These are phyloP conservation scores for Oryza brachyantha DNA, from an alignment of 176 grass and related monocot genomes.

Conservation along the genomic window DNA sequence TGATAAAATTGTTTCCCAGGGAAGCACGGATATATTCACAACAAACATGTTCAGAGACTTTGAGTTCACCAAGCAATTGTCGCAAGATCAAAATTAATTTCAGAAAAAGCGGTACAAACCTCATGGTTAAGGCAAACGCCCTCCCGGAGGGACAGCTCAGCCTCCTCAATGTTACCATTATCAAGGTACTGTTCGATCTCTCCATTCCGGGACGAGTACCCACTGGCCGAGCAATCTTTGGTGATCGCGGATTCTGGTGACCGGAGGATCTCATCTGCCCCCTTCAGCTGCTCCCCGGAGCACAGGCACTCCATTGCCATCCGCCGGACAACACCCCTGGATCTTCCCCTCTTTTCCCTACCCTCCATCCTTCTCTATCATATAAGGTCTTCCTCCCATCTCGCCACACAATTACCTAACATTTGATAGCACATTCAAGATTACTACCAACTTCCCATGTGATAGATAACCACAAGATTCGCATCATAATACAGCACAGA, in stretches of 20 bases:
- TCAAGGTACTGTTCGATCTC: slow-evolving; percentile 47
- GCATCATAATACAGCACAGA: slow-evolving; percentile 4
- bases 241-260: slow-evolving; percentile 48
- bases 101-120: slow-evolving; percentile 43
- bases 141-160: slow-evolving; percentile 83
- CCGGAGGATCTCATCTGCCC: slow-evolving; percentile 49
- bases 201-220: slow-evolving; percentile 48
- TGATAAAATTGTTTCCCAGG: slow-evolving; percentile 25
- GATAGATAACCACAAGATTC: slow-evolving; percentile 20
- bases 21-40: slow-evolving; percentile 10
- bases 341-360: slow-evolving; percentile 32
- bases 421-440: slow-evolving; percentile 16
- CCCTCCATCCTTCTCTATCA: slow-evolving; percentile 49
- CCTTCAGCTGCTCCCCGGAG: slow-evolving; percentile 80
- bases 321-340: slow-evolving; percentile 21
- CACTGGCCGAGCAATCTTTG: slow-evolving; percentile 48
- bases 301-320: slow-evolving; percentile 92
- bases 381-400: slow-evolving; percentile 20
- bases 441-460: background rate
- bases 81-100: slow-evolving; percentile 7
- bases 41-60: slow-evolving; percentile 10
- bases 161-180: slow-evolving; percentile 76
- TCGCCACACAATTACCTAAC: slow-evolving; percentile 23
- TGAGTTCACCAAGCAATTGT: slow-evolving; percentile 13
- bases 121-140: slow-evolving; percentile 74